Evolutionary conservation across 177 flowering plant genomes (phyloP), one percentile per base, ranked within the genome.

Genomic region (Tripterygium wilfordii): DNA sequence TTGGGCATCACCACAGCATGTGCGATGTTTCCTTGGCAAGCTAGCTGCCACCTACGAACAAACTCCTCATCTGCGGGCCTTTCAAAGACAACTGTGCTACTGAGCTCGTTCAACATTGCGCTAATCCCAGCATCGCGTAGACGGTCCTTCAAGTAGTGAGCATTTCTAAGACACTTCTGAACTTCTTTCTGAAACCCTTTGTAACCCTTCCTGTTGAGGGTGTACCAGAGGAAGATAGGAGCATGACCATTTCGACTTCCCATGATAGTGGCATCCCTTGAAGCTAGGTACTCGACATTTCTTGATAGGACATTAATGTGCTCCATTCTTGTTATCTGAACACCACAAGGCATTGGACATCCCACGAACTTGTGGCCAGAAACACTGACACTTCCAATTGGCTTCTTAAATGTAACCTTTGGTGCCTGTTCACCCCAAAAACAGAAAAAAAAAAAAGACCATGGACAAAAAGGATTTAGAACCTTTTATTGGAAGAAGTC

Each of bases 361-460:
- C 96, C 99, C 10, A 92, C 90, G 62, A 92, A 87, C 70, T 92
- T 92, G 85, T 92, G 99, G 41, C 99, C 97, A 36, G 99, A 92
- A n/a, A 92, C 99, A 63, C 96, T 86, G 41, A 89, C 97, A 56
- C 99, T 92, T 41, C 99, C 99, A 15, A 92, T 89, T 12, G 99
- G 97, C 69, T 92, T 92, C 71, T 86, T 92, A 70, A 92, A 92
- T 17, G 78, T 23, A 27, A 92, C 99, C 42, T 92, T 90, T 24
- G 97, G 99, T 49, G 96, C 97, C 99, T 89, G 85, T 39, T 54
- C 19, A 55, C 17, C 45, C 62, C 13, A 43, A 50, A 45, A 1
- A 19, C 42, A 38, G 36, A 32, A 6, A 7, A 30, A 48, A 1
- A 18, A 38, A 8, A 32, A 52, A n/a, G 15, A 1, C 13, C 2